These are phyloP conservation scores for Fusarium odoratissimum DNA, from an alignment of 2,329 filamentous ascomycete species.

Conservation along the genomic window DNA sequence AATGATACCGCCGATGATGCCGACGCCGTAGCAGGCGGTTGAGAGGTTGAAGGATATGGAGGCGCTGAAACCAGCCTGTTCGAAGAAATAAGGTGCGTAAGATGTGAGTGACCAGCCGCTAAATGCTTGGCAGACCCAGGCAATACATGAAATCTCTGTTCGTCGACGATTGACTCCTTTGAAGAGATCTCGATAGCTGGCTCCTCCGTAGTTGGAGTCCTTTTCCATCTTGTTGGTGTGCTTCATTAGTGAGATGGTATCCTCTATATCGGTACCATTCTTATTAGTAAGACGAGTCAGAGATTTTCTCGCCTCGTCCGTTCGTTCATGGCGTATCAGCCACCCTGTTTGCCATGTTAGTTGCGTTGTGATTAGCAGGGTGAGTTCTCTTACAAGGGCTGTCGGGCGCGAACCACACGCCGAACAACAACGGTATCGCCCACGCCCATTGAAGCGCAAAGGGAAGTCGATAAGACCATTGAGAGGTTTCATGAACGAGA, in stretches of 20 bases:
- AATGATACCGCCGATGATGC: slow-evolving; percentile 54
- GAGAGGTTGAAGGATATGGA: slow-evolving; percentile 54
- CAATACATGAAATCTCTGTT: slow-evolving; percentile 46
- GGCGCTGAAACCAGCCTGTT: slow-evolving; percentile 54
- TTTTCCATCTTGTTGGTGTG: slow-evolving; percentile 58
- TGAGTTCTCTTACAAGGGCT: slow-evolving; percentile 50
- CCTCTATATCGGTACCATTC: slow-evolving; percentile 53
- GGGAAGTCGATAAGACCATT: slow-evolving; percentile 49
- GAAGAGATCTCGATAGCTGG: slow-evolving; percentile 36
- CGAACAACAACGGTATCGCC: slow-evolving; percentile 52
- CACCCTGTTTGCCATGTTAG: slow-evolving; percentile 44
- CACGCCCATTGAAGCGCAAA: slow-evolving; percentile 58
- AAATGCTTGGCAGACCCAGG: slow-evolving; percentile 45
- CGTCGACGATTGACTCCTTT: slow-evolving; percentile 44
- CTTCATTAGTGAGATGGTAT: slow-evolving; percentile 57
- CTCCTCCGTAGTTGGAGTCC: slow-evolving; percentile 50
- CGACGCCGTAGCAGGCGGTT: slow-evolving; percentile 54
- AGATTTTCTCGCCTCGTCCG: slow-evolving; percentile 48
- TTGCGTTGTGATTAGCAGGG: neutral
- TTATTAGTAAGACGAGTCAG: slow-evolving; percentile 48
- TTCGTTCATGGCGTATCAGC: slow-evolving; percentile 52
- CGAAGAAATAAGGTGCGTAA: slow-evolving; percentile 55
- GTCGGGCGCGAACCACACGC: slow-evolving; percentile 53
- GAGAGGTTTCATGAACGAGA: slow-evolving; percentile 45
- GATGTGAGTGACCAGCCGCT: slow-evolving; percentile 38